Evolutionary conservation across 2,329 filamentous ascomycete genomes (phyloP).

Genomic region (Nothopassalora personata): DNA sequence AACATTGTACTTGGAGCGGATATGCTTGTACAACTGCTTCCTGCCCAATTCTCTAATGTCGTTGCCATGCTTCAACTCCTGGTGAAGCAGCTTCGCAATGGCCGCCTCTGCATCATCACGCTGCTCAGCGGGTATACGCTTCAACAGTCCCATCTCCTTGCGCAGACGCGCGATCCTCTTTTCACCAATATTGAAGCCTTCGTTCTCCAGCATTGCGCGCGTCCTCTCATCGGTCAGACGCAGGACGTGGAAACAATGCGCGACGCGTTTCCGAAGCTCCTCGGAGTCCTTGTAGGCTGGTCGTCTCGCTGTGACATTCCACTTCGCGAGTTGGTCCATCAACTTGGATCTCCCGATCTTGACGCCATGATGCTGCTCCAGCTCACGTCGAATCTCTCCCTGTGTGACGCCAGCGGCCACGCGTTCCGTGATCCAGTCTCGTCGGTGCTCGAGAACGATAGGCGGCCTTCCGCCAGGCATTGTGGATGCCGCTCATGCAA

Average conservation of each 20-base stretch:
- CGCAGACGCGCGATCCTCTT: not conserved
- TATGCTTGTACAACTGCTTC: constrained; percentile 1
- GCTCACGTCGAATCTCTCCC: not conserved
- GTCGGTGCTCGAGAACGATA: not conserved
- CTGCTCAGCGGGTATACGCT: not conserved
- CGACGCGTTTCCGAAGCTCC: not conserved
- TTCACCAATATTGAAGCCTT: not conserved
- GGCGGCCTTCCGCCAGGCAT: not conserved
- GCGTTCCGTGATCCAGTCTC: not conserved
- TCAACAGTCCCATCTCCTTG: constrained; percentile 1
- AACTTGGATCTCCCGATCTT: not conserved
- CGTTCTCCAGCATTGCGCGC: not conserved
- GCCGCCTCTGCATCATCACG: not conserved
- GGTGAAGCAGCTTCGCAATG: not conserved
- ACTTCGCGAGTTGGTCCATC: not conserved
- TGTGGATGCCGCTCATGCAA: not conserved
- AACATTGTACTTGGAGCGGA: constrained; percentile 2
- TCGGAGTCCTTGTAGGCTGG: not conserved
- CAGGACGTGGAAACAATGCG: not conserved
- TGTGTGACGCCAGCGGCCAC: not conserved
- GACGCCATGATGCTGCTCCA: not conserved
- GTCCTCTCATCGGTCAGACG: not conserved
- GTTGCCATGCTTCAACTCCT: not conserved
- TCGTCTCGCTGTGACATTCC: constrained; percentile 1
- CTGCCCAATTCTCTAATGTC: not conserved